These are phyloP conservation scores for Populus tomentosa DNA, from an alignment of 441 rosid species.

Conservation along the genomic window DNA sequence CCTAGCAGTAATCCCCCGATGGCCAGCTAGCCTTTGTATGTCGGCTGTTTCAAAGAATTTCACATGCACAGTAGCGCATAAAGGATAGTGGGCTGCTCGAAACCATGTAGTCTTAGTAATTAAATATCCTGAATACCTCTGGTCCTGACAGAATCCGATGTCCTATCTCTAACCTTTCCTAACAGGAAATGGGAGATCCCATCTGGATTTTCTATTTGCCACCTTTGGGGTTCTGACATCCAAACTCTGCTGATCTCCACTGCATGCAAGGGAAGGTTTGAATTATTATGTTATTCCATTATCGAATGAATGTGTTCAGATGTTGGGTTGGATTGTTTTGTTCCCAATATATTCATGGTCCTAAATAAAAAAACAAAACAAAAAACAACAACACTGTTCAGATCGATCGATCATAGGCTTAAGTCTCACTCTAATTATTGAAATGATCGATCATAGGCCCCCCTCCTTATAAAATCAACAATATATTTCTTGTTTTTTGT, in stretches of 20 bases:
- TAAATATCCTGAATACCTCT: not conserved
- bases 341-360: not conserved
- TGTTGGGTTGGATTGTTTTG: not conserved
- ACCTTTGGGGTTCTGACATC: not conserved
- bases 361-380: not conserved
- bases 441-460: not conserved
- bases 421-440: not conserved
- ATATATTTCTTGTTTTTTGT: constrained; percentile 26
- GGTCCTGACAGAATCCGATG: not conserved
- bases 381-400: not conserved
- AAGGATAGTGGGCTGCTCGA: not conserved
- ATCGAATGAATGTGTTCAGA: not conserved
- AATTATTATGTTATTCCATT: not conserved
- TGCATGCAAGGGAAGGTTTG: not conserved
- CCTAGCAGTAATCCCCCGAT: not conserved
- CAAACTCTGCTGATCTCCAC: not conserved
- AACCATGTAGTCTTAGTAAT: not conserved
- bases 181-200: not conserved
- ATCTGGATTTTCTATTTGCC: not conserved
- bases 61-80: not conserved
- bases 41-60: not conserved
- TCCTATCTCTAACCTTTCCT: not conserved
- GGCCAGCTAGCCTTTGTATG: not conserved
- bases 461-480: not conserved
- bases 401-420: not conserved